Evolutionary conservation across 345 rosid genomes (phyloP), one percentile per base, ranked within the genome.

Genomic region (Geranium rotundifolium): DNA sequence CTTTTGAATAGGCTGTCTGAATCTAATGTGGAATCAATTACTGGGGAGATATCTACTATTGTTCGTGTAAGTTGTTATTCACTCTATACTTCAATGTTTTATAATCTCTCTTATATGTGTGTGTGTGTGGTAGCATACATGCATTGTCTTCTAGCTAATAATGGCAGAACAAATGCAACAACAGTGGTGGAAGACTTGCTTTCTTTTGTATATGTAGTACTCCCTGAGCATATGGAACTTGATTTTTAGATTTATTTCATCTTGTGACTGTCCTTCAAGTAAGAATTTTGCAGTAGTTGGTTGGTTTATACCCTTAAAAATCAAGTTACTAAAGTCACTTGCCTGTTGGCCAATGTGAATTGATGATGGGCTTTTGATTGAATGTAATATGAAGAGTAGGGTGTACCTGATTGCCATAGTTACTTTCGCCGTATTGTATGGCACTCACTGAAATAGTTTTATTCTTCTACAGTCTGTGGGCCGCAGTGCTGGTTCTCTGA

Each of bases 1-100:
- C 88, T 93, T 73, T 81, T 90, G 39, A 86, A 88, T 75, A 88
- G 80, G 83, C 69, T 90, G 62, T 82, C 87, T 56, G 99, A 93
- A 79, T 81, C 93, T 39, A 90, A 93, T 63, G 84, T 88, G 68
- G 99, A 93, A 73, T 81, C 96, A 63, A 66, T 90, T 65, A 86
- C 97, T 0, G 87, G 81, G 58, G 96, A 90, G 64, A 80, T 86
- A 72, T 73, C 95, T 59, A 67, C 79, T 58, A 78, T 93, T 64
- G 82, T 79, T 71, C 77, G 69, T 19, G 97, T 93, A 82, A 37
- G 89, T 66, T 69, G 41, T 68, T 57, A 41, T 64, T 65, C 12
- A 59, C 23, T n/a, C 19, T 13, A 23, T 34, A 34, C 41, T 34
- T 4, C 41, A 34, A 34, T 56, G 13, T 57, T 57, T 41, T 56